phyloP scores from a whole-genome alignment of 2,329 filamentous ascomycete species.

The Ophiostoma tasmaniense region DNA sequence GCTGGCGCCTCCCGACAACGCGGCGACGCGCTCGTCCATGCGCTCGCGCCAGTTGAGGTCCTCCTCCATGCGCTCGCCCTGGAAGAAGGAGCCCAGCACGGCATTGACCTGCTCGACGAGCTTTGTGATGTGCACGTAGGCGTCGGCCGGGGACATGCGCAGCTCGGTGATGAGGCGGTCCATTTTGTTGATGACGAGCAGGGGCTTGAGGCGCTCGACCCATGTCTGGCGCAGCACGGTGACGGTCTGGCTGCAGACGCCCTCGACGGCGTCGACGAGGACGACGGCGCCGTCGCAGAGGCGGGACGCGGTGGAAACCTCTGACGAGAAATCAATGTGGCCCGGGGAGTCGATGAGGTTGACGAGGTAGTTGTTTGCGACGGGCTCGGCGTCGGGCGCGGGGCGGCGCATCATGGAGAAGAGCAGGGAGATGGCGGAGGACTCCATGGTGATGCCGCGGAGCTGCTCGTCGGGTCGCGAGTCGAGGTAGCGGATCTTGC shows the following conservation, averaged over 20 bases:
- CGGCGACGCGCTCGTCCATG: conserved; percentile 77
- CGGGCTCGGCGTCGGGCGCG: conserved; percentile 57
- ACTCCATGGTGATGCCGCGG: conserved; percentile 99
- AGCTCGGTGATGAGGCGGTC: conserved; percentile 89
- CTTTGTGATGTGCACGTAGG: conserved; percentile 80
- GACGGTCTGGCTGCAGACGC: conserved; percentile 96
- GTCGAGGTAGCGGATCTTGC: conserved; percentile 96
- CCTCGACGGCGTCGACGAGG: conserved; percentile 91
- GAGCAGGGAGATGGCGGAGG: conserved; percentile 90
- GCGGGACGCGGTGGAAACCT: conserved; percentile 90
- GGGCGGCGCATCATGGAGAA: conserved; percentile 82
- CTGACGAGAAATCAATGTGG: conserved; percentile 97
- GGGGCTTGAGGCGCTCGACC: conserved; percentile 88
- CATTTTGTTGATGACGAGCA: conserved; percentile 97
- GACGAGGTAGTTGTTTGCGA: conserved; percentile 83
- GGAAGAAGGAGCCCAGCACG: conserved; percentile 93
- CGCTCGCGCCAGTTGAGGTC: conserved; percentile 91
- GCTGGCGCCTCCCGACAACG: conserved; percentile 24
- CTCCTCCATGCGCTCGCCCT: conserved; percentile 97
- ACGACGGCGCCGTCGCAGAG: conserved; percentile 92
- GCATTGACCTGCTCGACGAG: conserved; percentile 94
- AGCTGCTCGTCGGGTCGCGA: conserved; percentile 92
- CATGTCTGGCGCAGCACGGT: conserved; percentile 92
- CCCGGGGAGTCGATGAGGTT: conserved; percentile 97
- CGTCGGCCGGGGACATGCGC: conserved; percentile 84